Conservation (phyloP, 208 protist genomes). For the Trypanosoma melophagium region DNA sequence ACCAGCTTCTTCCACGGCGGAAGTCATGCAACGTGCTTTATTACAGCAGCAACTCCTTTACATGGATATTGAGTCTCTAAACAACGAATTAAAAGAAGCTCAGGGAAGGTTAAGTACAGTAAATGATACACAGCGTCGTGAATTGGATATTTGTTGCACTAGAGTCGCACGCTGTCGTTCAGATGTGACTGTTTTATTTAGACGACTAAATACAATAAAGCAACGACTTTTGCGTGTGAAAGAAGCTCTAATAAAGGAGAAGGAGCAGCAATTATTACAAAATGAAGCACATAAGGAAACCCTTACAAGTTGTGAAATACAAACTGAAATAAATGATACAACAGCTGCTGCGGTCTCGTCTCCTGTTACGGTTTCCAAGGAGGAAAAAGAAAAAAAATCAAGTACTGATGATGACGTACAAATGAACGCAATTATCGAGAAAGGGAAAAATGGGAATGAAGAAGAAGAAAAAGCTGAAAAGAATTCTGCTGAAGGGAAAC, state of each 20-base stretch:
- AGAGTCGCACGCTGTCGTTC: slow-evolving; percentile 13
- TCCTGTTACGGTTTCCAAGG: neutral
- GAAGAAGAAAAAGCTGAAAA: neutral
- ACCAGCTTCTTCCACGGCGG: neutral
- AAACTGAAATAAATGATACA: too few species aligned
- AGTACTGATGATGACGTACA: too few species aligned
- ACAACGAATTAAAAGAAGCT: slow-evolving; percentile 1
- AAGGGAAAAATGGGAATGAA: too few species aligned
- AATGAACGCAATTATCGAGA: too few species aligned
- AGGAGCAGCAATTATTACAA: neutral
- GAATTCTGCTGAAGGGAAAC: neutral
- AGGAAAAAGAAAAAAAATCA: slow-evolving; percentile 1
- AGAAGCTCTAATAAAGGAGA: neutral
- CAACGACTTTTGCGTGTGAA: slow-evolving; percentile 8
- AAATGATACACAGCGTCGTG: slow-evolving; percentile 3
- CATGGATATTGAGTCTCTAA: slow-evolving; percentile 1
- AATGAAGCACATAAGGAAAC: neutral
- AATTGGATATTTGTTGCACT: slow-evolving; percentile 12
- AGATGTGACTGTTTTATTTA: slow-evolving; percentile 8
- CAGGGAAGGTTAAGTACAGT: neutral
- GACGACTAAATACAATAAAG: slow-evolving; percentile 9
- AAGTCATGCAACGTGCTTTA: neutral
- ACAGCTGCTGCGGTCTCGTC: neutral
- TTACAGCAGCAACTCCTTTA: slow-evolving; percentile 9
- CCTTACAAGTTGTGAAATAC: too few species aligned